phyloP scores from a whole-genome alignment of 768 basidiomycete genomes.

The Pisolithus orientalis region DNA sequence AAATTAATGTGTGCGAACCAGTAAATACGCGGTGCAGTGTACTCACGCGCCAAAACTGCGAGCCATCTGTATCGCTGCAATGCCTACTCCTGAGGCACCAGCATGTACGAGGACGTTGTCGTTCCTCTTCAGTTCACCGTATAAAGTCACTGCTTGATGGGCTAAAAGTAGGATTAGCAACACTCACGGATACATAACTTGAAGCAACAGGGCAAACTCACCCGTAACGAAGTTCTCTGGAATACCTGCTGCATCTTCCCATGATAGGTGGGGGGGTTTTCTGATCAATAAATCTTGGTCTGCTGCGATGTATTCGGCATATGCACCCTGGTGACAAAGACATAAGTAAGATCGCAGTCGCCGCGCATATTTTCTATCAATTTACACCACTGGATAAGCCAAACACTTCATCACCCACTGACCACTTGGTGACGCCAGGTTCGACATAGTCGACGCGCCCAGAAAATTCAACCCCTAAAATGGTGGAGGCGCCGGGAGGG shows the following conservation, averaged over 20 bases:
- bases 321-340: constrained; percentile 60
- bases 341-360: constrained; percentile 4
- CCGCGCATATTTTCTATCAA: not conserved
- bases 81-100: constrained; percentile 84
- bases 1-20: constrained; percentile 1
- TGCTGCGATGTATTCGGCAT: constrained; percentile 79
- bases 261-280: constrained; percentile 73
- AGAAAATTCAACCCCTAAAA: constrained; percentile 87
- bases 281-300: constrained; percentile 58
- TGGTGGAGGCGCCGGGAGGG: constrained; percentile 68
- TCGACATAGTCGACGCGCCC: constrained; percentile 56
- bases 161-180: constrained; percentile 29
- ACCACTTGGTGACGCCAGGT: constrained; percentile 44
- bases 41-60: constrained; percentile 68
- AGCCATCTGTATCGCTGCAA: constrained; percentile 85
- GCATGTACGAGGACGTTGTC: constrained; percentile 86
- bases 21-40: constrained; percentile 1
- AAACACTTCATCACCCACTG: constrained; percentile 64
- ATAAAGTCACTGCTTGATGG: constrained; percentile 58
- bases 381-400: constrained; percentile 78
- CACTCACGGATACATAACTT: constrained; percentile 4
- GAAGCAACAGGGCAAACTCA: constrained; percentile 18
- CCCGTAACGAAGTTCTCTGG: constrained; percentile 90
- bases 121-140: constrained; percentile 60
- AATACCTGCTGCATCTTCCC: constrained; percentile 81